phyloP scores from a whole-genome alignment of 73 alveolate species.

The Paramecium bursaria region DNA sequence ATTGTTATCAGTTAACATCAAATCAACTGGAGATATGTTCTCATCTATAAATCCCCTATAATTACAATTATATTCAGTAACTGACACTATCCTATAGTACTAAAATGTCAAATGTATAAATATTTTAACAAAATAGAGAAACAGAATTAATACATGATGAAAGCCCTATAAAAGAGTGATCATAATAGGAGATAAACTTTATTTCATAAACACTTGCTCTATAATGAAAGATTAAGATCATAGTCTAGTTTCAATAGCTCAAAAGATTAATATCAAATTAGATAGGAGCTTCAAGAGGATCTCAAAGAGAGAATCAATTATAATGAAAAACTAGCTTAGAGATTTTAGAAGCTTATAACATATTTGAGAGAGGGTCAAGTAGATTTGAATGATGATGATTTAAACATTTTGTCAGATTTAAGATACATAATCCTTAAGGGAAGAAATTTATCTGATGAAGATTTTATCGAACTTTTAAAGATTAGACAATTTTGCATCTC shows the following conservation, averaged over 20 bases:
- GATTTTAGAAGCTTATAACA: conserved; percentile 16
- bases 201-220: conserved; percentile 42
- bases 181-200: conserved; percentile 54
- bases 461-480: conserved; percentile 26
- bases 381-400: conserved; percentile 44
- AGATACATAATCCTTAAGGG: conserved; percentile 37
- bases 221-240: conserved; percentile 8
- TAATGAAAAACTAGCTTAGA: conserved; percentile 39
- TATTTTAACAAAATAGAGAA: conserved; percentile 14
- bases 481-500: conserved; percentile 23
- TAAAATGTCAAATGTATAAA: conserved; percentile 38
- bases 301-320: conserved; percentile 28
- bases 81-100: conserved; percentile 19
- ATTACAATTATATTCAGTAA: conserved; percentile 35
- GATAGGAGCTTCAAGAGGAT: conserved; percentile 1
- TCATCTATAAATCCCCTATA: conserved; percentile 32
- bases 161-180: conserved; percentile 50
- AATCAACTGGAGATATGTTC: conserved; percentile 33
- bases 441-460: conserved; percentile 56
- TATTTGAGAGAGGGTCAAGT: conserved; percentile 39
- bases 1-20: conserved; percentile 28
- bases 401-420: conserved; percentile 9
- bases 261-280: conserved; percentile 3
- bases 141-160: conserved; percentile 19
- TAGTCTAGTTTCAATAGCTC: conserved; percentile 7